Conservation (phyloP, 1,284 basidiomycete species). For the Marasmius fiardii region DNA sequence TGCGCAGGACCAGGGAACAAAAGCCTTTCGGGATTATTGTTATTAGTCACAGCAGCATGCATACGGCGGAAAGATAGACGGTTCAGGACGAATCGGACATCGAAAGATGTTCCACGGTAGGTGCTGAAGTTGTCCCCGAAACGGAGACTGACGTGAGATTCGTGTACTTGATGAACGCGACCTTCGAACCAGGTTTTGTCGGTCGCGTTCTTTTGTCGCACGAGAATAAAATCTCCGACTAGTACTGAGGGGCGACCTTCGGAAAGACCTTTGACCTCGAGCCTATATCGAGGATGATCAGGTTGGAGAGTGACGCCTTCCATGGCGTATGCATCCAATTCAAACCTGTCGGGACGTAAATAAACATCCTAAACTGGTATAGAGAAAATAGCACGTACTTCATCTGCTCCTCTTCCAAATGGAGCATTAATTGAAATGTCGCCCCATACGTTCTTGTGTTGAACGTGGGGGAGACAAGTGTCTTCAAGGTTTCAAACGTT, state of each 20-base stretch:
- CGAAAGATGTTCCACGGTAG: conserved; percentile 39
- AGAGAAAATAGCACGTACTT: conserved; percentile 27
- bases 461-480: conserved; percentile 31
- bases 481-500: conserved; percentile 23
- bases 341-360: conserved; percentile 27
- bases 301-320: conserved; percentile 30
- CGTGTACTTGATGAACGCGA: conserved; percentile 40
- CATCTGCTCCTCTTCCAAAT: conserved; percentile 44
- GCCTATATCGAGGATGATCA: conserved; percentile 35
- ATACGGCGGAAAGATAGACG: conserved; percentile 47
- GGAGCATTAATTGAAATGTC: conserved; percentile 39
- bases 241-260: conserved; percentile 48
- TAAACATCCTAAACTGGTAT: neutral
- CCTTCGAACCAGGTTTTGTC: conserved; percentile 45
- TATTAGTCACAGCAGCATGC: conserved; percentile 41
- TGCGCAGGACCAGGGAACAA: conserved; percentile 41
- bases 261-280: conserved; percentile 44
- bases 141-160: conserved; percentile 37
- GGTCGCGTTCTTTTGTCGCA: conserved; percentile 24
- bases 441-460: conserved; percentile 32
- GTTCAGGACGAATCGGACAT: conserved; percentile 48
- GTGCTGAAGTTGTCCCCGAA: conserved; percentile 41
- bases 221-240: conserved; percentile 48
- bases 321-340: conserved; percentile 43
- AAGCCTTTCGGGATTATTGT: conserved; percentile 32